Evolutionary conservation across 257 asterid genomes (phyloP).

Genomic region (Solanum chilense): DNA sequence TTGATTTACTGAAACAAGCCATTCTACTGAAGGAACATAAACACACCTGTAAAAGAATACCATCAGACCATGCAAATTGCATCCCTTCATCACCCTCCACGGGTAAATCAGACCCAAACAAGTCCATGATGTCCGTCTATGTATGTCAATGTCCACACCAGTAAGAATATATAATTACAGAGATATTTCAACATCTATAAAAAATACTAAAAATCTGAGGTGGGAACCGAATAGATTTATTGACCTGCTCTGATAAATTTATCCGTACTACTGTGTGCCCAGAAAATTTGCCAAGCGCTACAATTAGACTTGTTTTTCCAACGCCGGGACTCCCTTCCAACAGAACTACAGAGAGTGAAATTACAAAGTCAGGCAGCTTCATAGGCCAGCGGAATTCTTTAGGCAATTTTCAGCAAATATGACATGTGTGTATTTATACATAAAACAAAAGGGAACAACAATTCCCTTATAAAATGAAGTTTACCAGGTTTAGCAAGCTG

Average conservation of each 20-base stretch:
- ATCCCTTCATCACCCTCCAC: conserved; percentile 85
- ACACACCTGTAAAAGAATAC: conserved; percentile 88
- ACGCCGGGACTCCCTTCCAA: conserved; percentile 99
- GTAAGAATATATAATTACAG: neutral
- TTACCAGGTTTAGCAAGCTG: conserved; percentile 95
- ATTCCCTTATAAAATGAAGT: neutral
- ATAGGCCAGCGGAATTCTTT: neutral
- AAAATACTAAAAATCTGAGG: neutral
- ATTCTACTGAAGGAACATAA: neutral
- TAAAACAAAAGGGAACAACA: neutral
- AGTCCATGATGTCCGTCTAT: conserved; percentile 97
- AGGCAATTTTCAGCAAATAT: neutral
- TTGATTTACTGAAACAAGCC: neutral
- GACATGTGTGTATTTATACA: neutral
- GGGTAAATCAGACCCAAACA: conserved; percentile 94
- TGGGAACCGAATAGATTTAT: neutral
- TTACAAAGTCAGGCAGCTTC: conserved; percentile 15
- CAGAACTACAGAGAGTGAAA: conserved; percentile 43
- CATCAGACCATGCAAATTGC: conserved; percentile 98
- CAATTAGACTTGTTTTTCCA: conserved; percentile 91
- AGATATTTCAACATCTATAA: neutral
- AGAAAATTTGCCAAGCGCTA: conserved; percentile 80
- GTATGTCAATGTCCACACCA: conserved; percentile 8
- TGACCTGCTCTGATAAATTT: conserved; percentile 94
- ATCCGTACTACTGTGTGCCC: conserved; percentile 92